phyloP scores from a whole-genome alignment of 2,329 filamentous ascomycete genomes.

The Amylocarpus encephaloides region DNA sequence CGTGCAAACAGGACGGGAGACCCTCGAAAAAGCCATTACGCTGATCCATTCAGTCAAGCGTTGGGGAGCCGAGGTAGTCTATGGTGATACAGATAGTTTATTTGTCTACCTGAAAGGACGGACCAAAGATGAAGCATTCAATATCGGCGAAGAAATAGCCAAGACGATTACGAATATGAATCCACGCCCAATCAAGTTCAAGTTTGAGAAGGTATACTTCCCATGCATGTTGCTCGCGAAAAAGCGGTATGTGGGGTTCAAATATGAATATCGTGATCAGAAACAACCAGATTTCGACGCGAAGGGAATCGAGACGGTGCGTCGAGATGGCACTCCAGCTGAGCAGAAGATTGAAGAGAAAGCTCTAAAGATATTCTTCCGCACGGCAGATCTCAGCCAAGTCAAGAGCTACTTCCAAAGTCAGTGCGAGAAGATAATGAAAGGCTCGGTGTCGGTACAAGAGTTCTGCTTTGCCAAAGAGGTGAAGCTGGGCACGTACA shows the following conservation, averaged over 20 bases:
- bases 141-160: slow-evolving; percentile 88
- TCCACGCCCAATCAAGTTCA: slow-evolving; percentile 86
- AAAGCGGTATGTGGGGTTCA: slow-evolving; percentile 97
- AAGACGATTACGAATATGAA: slow-evolving; percentile 83
- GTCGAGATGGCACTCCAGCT: slow-evolving; percentile 87
- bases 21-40: slow-evolving; percentile 86
- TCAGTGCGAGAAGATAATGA: slow-evolving; percentile 91
- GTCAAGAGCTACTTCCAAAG: slow-evolving; percentile 86
- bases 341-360: slow-evolving; percentile 97
- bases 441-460: slow-evolving; percentile 78
- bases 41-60: slow-evolving; percentile 79
- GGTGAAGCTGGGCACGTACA: slow-evolving; percentile 85
- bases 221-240: slow-evolving; percentile 92
- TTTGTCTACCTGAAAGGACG: slow-evolving; percentile 87
- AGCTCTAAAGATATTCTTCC: slow-evolving; percentile 80
- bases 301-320: slow-evolving; percentile 96
- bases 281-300: slow-evolving; percentile 84
- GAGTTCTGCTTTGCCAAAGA: slow-evolving; percentile 96
- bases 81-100: slow-evolving; percentile 93
- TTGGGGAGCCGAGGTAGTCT: slow-evolving; percentile 96
- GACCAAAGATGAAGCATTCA: slow-evolving; percentile 81
- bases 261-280: slow-evolving; percentile 78
- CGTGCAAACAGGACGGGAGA: slow-evolving; percentile 91
- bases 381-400: slow-evolving; percentile 79
- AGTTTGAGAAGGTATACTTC: slow-evolving; percentile 98